These are phyloP conservation scores for Persicaria maculosa DNA, from an alignment of 148 eudicot genomes.

Conservation along the genomic window DNA sequence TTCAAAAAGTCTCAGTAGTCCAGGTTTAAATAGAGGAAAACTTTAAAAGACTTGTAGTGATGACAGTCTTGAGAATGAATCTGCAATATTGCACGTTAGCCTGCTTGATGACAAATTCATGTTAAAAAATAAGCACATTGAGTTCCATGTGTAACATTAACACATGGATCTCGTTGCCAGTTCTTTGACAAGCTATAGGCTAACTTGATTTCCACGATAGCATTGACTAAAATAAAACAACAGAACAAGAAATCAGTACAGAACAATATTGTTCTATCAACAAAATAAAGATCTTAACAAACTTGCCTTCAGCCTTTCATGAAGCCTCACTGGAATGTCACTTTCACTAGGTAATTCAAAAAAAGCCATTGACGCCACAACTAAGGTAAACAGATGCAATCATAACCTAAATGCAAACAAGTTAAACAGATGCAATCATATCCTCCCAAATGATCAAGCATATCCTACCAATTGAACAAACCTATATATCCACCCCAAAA, in stretches of 20 bases:
- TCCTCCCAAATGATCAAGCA: too few species aligned
- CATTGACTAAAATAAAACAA: conserved; percentile 17
- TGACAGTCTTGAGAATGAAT: conserved; percentile 2
- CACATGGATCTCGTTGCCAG: conserved; percentile 58
- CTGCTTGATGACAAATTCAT: conserved; percentile 15
- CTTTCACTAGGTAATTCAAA: conserved; percentile 51
- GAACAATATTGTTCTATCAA: too few species aligned
- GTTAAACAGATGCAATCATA: too few species aligned
- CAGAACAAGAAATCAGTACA: background rate
- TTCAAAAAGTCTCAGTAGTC: background rate
- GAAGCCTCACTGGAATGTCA: conserved; percentile 58
- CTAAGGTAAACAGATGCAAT: conserved; percentile 23
- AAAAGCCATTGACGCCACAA: conserved; percentile 93
- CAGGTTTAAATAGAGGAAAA: too few species aligned
- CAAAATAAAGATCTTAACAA: background rate
- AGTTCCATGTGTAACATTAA: background rate
- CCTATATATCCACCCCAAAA: too few species aligned
- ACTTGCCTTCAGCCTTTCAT: conserved; percentile 80
- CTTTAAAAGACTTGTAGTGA: conserved; percentile 6
- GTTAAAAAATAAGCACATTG: background rate
- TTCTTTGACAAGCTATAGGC: conserved; percentile 20
- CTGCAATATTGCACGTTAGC: conserved; percentile 6
- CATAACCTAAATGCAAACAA: too few species aligned
- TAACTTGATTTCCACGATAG: conserved; percentile 28
- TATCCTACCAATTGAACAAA: too few species aligned